Percentiles rank a stretch among this genome's conserved stretches.
Conservation (phyloP, 2,329 filamentous ascomycete species). For the Pseudocercospora fijiensis region DNA sequence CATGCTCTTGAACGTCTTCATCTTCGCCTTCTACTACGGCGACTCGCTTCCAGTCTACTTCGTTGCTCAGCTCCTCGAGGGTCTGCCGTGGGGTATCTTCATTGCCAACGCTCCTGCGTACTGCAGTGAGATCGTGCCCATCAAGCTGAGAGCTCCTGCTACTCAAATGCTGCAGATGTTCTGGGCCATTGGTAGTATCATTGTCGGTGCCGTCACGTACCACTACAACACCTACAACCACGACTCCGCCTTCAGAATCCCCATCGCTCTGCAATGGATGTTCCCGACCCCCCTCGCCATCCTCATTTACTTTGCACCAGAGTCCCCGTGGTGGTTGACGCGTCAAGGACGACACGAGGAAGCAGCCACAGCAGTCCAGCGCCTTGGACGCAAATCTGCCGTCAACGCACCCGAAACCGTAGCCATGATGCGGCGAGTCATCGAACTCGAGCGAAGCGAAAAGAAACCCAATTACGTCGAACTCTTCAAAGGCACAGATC, state of each 20-base stretch:
- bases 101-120: constrained; percentile 65
- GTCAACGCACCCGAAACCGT: constrained; percentile 49
- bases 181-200: constrained; percentile 63
- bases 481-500: constrained; percentile 57
- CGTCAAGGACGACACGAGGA: constrained; percentile 50
- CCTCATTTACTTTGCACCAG: constrained; percentile 52
- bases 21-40: constrained; percentile 61
- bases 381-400: constrained; percentile 49
- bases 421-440: constrained; percentile 59
- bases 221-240: constrained; percentile 46
- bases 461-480: constrained; percentile 53
- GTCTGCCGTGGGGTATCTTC: constrained; percentile 65
- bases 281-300: constrained; percentile 58
- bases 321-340: constrained; percentile 57
- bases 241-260: constrained; percentile 42
- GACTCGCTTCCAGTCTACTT: constrained; percentile 50
- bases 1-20: constrained; percentile 59
- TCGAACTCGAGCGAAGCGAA: constrained; percentile 54
- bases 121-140: constrained; percentile 61
- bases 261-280: constrained; percentile 59
- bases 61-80: constrained; percentile 59
- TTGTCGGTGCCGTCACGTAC: constrained; percentile 59
- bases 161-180: constrained; percentile 67
- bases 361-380: constrained; percentile 50
- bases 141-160: constrained; percentile 56